Base-by-base conservation (phyloP, 2,329 filamentous ascomycete genomes). In the Claviceps sp. region DNA sequence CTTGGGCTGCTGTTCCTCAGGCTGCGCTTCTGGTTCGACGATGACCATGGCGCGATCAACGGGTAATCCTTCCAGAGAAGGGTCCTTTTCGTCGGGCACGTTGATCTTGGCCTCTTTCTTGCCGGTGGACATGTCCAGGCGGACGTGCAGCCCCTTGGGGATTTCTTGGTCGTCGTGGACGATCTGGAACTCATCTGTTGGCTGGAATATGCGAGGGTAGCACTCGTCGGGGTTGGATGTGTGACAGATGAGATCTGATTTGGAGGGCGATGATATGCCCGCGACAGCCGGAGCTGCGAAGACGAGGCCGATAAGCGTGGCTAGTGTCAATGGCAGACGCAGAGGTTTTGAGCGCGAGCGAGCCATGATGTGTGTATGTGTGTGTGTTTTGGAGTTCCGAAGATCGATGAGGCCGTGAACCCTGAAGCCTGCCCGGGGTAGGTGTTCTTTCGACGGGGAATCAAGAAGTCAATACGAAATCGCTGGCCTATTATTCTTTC, bases 21-120 rank as follows among this genome's bases (percentile, higher is more conserved):
- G 38, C 4, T 57, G 59, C 44, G 26, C 26, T 30, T 75, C 67
- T 4, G 68, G 66, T n/a, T 81, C 77, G 50, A 84, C 73, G 1
- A 79, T 61, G 37, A 83, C 67, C 11, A 82, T 65, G 20, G 72
- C 72, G 51, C 70, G 70, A 53, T 81, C 76, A 5, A 75, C 70
- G 1, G 75, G 72, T 2, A 79, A 60, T n/a, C 74, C 75, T 37
- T 74, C 70, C 0, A 78, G 65, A 0, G 67, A 68, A 16, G 72
- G 62, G 48, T 72, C 67, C 18, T 65, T 61, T 56, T 82, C 78
- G 13, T 69, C 69, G 0, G 78, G 78, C 18, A 81, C 71, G 63
- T 85, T 79, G 55, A 85, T 71, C 60, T 84, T 82, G 57, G 82
- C 83, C 62, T 85, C 80, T 57, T 79, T 82, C 57, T 72, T 59